Evolutionary conservation across 2,329 filamentous ascomycete species (phyloP).

Genomic region (Xylariaceae sp.): DNA sequence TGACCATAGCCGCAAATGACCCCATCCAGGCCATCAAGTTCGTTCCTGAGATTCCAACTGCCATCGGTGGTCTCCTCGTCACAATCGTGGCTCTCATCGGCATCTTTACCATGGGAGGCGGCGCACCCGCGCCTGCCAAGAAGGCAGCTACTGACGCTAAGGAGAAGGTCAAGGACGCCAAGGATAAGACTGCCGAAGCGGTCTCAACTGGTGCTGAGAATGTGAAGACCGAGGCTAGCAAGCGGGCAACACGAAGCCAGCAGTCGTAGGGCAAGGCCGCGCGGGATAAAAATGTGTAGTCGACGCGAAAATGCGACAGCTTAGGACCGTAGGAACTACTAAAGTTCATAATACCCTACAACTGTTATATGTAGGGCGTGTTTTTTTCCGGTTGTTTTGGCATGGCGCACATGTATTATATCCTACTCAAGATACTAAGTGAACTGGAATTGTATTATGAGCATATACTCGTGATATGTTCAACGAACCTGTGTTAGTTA

Average conservation of each 20-base stretch:
- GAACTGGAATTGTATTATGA: constrained; percentile 4
- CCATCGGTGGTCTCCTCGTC: constrained; percentile 70
- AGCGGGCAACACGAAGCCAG: constrained; percentile 61
- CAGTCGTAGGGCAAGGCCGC: constrained; percentile 46
- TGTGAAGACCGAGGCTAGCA: constrained; percentile 72
- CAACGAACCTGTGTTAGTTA: too few relatives aligned
- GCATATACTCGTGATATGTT: neutral
- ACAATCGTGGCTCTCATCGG: constrained; percentile 72
- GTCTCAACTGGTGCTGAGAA: constrained; percentile 67
- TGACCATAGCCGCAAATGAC: constrained; percentile 78
- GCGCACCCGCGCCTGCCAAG: constrained; percentile 72
- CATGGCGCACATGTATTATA: constrained; percentile 35
- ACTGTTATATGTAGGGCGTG: constrained; percentile 24
- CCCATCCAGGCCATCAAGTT: constrained; percentile 84
- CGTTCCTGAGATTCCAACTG: constrained; percentile 88
- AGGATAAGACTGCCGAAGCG: constrained; percentile 69
- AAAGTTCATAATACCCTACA: constrained; percentile 21
- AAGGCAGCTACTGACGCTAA: constrained; percentile 66
- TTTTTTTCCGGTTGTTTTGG: constrained; percentile 27
- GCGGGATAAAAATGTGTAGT: constrained; percentile 6
- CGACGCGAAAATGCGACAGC: constrained; percentile 7
- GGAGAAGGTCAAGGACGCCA: constrained; percentile 75
- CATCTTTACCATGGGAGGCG: constrained; percentile 64
- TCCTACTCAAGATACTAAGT: constrained; percentile 25
- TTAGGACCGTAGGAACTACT: constrained; percentile 19